Conservation (phyloP, 108 stramenopile genomes). For the Fragilaria radians region DNA sequence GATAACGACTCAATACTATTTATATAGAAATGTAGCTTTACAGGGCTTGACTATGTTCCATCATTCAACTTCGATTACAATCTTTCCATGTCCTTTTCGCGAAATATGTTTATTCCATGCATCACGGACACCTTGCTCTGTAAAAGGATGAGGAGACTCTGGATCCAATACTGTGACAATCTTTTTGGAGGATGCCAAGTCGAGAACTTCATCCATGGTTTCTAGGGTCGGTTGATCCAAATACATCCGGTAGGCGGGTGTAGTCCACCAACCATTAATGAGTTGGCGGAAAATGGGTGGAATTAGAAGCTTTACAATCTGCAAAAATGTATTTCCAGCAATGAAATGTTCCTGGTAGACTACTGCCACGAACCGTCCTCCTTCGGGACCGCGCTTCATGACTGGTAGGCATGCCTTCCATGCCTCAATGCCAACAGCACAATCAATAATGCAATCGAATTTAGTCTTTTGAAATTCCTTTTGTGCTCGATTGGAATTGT, state of each 20-base stretch:
- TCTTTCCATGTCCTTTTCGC: slow-evolving; percentile 19
- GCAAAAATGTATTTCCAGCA: slow-evolving; percentile 2
- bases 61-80: slow-evolving; percentile 16
- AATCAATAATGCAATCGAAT: slow-evolving; percentile 22
- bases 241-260: slow-evolving; percentile 8
- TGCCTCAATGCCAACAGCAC: slow-evolving; percentile 10
- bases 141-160: slow-evolving; percentile 12
- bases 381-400: slow-evolving; percentile 7
- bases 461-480: slow-evolving; percentile 10
- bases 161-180: slow-evolving; percentile 8
- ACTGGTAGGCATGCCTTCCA: slow-evolving; percentile 8
- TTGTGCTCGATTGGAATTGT: no score
- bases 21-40: no score
- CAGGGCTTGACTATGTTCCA: no score
- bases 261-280: slow-evolving; percentile 4
- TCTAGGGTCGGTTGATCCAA: neutral
- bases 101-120: slow-evolving; percentile 12
- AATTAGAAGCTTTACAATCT: slow-evolving; percentile 8
- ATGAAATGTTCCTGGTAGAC: slow-evolving; percentile 6
- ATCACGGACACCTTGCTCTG: slow-evolving; percentile 12
- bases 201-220: slow-evolving; percentile 10
- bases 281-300: slow-evolving; percentile 5
- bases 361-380: slow-evolving; percentile 12
- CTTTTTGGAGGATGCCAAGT: slow-evolving; percentile 6
- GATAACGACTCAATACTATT: no score